Evolutionary conservation across 139 green algal species (phyloP), one percentile per base, ranked within the genome.

Genomic region (Eudorina sp.): DNA sequence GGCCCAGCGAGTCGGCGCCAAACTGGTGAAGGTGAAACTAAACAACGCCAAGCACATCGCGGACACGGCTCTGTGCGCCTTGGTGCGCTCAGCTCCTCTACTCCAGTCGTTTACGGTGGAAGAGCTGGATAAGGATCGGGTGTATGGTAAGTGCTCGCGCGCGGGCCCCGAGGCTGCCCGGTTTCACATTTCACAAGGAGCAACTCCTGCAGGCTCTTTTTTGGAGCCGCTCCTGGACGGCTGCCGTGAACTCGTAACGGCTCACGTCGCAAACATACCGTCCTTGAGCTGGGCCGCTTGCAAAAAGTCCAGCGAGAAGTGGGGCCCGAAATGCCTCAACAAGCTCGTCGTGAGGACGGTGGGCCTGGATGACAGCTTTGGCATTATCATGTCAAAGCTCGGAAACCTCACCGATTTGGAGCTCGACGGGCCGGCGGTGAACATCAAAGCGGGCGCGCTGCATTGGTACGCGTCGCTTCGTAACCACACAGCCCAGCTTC

Each of bases 341-440:
- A 92, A 90, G 74, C 81, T 94, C 25, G 74, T 89, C n/a, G 84
- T 91, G 21, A 73, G 85, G 2, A 85, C 79, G 11, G 85, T 85
- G 11, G 80, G 88, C 66, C 86, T 93, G 19, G 82, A 91, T 62
- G 73, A 83, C 21, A 84, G 86, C 18, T 93, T 93, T 72, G 88
- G 91, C 19, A 46, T 90, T 34, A 68, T 96, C 13, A 84, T 96
- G 1, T 14, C 51, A 31, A 89, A 66, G n/a, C 72, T 92, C 29
- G 78, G 83, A 0, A 46, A 74, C 46, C 72, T 94, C 23, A 69
- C 62, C 4, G 92, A 94, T 14, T 70, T 95, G 21, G 89, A 92
- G 68, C 80, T 95, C 21, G 92, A 95, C 70, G 92, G 93, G 1
- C 88, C 92, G 38, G 93, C 91, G 1, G 62, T 84, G 27, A 94